Base-by-base conservation (phyloP, 179 eudicot species). In the Carnegiea gigantea region DNA sequence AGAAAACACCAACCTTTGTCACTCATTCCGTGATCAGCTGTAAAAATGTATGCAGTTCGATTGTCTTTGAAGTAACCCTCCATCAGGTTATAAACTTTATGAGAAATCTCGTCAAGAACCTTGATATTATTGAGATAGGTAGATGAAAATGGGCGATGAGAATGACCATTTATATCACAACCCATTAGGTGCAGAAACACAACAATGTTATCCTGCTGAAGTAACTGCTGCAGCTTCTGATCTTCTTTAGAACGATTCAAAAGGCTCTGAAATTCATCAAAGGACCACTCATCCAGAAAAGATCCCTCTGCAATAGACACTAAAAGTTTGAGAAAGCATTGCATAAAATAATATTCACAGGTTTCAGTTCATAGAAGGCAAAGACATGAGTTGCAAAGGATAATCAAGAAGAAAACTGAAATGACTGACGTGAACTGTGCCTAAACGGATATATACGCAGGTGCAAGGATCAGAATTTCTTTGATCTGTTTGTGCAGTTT, bases 1-100 rank as follows among this genome's bases (percentile, higher is more conserved):
- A 84, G 62, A 40, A 73, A 11, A 11, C 40, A 75, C 88, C 75
- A 81, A 96, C 99, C 99, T 89, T 96, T 96, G 90, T 96, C 99
- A 51, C 98, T 94, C 98, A 96, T 94, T 85, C 99, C 99, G 85
- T 96, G 99, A 85, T 96, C 99, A 82, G 99, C 99, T 70, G 98
- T 96, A 85, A 96, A 96, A 68, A 96, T 87, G 83, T 93, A 96
- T 72, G 99, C 90, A 75, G 98, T 96, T 74, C 74, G 86, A 81
- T 92, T 90, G 86, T 96, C 99, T 88, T 89, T 90, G 93, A 91
- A 94, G 87, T 93, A 92, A 86, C 38, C 88, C 87, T 95, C 93
- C 54, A 94, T 57, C 81, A 91, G 90, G 85, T 93, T 86, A 89
- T 96, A 88, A 79, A 96, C 97, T 67, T 91, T 88, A 88, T 96